These are phyloP conservation scores for Sequoia sempervirens DNA, from an alignment of 75 land plant species.

Conservation along the genomic window DNA sequence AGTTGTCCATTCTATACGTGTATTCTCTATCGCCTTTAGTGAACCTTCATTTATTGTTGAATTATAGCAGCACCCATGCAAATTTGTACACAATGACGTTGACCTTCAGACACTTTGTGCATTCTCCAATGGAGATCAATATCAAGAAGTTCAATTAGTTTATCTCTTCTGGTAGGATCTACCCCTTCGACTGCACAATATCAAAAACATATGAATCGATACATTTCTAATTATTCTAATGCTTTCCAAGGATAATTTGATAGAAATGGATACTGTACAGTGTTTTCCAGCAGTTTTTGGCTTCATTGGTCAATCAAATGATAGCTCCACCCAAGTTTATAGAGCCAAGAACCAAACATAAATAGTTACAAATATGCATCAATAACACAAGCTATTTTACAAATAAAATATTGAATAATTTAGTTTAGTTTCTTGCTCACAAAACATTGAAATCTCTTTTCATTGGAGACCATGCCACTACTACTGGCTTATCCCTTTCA, in stretches of 20 bases:
- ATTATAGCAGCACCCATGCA: no score
- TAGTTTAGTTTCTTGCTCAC: not conserved
- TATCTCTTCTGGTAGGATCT: slow-evolving; percentile 78
- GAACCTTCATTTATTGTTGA: no score
- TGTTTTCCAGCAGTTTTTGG: not conserved
- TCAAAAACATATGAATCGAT: not conserved
- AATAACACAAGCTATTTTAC: not conserved
- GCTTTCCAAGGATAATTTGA: not conserved
- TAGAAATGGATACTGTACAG: not conserved
- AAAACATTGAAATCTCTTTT: not conserved
- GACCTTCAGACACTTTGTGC: slow-evolving; percentile 99
- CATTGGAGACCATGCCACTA: not conserved
- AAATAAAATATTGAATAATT: not conserved
- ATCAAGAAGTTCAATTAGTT: slow-evolving; percentile 81
- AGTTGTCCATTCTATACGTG: no score
- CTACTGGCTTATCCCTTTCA: not conserved
- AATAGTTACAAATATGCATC: not conserved
- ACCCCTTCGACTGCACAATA: slow-evolving; percentile 74
- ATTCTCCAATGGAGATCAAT: slow-evolving; percentile 91
- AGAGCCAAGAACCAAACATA: not conserved
- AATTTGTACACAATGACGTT: slow-evolving; percentile 89
- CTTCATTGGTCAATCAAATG: not conserved
- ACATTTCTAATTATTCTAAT: not conserved
- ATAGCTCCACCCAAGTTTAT: not conserved
- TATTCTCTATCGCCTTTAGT: no score